These are phyloP conservation scores for Fusarium armeniacum DNA, from an alignment of 2,329 filamentous ascomycete genomes.

Conservation along the genomic window DNA sequence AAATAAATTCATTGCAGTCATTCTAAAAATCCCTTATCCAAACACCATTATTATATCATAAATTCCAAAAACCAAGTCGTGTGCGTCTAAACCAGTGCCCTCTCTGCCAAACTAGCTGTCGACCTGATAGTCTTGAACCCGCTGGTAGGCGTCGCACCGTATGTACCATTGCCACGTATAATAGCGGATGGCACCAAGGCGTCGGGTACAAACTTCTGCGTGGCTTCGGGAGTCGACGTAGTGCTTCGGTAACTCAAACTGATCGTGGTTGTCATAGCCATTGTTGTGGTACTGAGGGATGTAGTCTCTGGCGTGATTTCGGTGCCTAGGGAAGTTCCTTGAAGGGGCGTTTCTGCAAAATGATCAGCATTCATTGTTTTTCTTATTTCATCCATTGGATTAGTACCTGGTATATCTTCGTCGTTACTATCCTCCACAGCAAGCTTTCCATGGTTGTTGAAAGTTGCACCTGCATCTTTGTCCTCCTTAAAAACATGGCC, in stretches of 20 bases:
- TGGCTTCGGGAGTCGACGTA: constrained; percentile 15
- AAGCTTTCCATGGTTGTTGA: constrained; percentile 22
- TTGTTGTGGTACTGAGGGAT: not conserved
- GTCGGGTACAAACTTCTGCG: constrained; percentile 15
- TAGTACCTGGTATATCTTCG: constrained; percentile 12
- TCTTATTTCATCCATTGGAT: not conserved
- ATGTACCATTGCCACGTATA: constrained; percentile 12
- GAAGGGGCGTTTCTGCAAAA: constrained; percentile 12
- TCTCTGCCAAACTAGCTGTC: constrained; percentile 39
- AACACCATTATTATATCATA: constrained; percentile 5
- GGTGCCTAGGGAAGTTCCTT: not conserved
- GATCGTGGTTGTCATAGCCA: constrained; percentile 17
- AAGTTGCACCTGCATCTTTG: constrained; percentile 4
- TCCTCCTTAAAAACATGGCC: constrained; percentile 38
- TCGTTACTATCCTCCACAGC: constrained; percentile 1
- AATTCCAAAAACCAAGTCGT: constrained; percentile 8
- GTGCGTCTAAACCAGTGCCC: constrained; percentile 8
- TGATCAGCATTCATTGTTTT: constrained; percentile 1
- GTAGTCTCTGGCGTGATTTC: not conserved
- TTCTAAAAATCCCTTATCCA: constrained; percentile 2
- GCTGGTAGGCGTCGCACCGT: constrained; percentile 23
- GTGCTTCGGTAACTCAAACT: constrained; percentile 3
- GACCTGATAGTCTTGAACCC: constrained; percentile 48
- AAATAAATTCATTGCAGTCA: constrained; percentile 3
- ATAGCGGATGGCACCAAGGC: constrained; percentile 8